Base-by-base conservation (phyloP, 2,329 filamentous ascomycete species). In the Septoria petroselini region DNA sequence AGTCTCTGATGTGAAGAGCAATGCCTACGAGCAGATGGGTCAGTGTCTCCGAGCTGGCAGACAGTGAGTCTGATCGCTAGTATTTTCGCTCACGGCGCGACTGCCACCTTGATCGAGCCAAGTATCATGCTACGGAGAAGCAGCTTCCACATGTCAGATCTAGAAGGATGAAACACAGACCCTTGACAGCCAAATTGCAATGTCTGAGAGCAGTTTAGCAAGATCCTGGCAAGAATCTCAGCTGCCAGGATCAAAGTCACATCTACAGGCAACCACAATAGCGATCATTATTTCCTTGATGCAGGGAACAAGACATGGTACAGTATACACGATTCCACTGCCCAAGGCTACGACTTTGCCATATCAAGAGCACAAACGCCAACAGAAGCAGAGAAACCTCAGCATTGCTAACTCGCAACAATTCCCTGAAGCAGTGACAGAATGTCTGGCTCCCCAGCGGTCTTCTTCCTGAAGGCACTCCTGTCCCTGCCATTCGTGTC, bases 401-500 rank as follows among this genome's bases (percentile, higher is more conserved):
- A 35, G 8, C 9, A 38, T 5, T 11, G 19, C 7, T 23, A 19
- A 38, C 30, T 33, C 30, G 30, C 35, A 11, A 9, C 35, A 27
- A 27, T 9, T n/a, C 23, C 9, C 9, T 9, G 23, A 27, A 9
- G 5, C 23, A 5, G 23, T 27, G 9, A 27, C 23, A 27, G 5
- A 5, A 48, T 52, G 50, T 39, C 50, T 31, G 44, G 8, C 27
- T 52, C 50, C 34, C 50, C 50, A 11, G 40, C 45, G 6, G 45
- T 46, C 17, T 44, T 52, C 50, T 44, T 52, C 34, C 17, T 48
- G 17, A 35, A 46, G 38, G 50, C 50, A 21, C 27, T 52, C 4
- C 30, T 52, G 33, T 52, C 50, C 11, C 44, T 52, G 3, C 50
- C 50, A 14, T 52, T 52, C n/a, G 50, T 52, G 15, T 44, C 44